These are phyloP conservation scores for Sporothrix curviconia DNA, from an alignment of 2,329 filamentous ascomycete species.

Conservation along the genomic window DNA sequence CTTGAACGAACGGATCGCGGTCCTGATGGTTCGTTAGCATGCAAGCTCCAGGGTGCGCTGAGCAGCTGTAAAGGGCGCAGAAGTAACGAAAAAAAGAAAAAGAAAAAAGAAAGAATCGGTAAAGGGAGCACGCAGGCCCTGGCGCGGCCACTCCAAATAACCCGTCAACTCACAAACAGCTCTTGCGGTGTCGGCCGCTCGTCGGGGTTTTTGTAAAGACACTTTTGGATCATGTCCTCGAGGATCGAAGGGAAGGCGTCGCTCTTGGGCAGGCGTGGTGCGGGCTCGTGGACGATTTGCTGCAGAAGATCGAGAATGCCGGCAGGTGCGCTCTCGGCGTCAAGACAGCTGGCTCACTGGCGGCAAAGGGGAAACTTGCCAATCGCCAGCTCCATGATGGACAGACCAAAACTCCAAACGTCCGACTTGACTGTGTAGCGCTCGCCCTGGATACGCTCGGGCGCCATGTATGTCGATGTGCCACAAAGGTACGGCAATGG, in stretches of 20 bases:
- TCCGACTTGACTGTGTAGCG: slow-evolving; percentile 98
- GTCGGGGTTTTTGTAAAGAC: slow-evolving; percentile 81
- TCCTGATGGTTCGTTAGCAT: slow-evolving; percentile 51
- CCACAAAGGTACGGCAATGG: slow-evolving; percentile 97
- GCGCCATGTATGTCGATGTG: slow-evolving; percentile 98
- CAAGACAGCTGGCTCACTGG: slow-evolving; percentile 62
- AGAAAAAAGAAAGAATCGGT: neutral
- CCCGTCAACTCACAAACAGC: slow-evolving; percentile 63
- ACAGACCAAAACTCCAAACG: slow-evolving; percentile 95
- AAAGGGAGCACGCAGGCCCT: neutral
- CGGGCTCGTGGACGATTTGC: slow-evolving; percentile 94
- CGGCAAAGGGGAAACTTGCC: slow-evolving; percentile 92
- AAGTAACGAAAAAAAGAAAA: neutral
- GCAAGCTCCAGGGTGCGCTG: too few relatives aligned
- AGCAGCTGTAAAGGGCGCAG: neutral
- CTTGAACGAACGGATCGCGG: slow-evolving; percentile 87
- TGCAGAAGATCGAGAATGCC: slow-evolving; percentile 94
- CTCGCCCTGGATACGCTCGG: slow-evolving; percentile 93
- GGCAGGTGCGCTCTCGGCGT: slow-evolving; percentile 76
- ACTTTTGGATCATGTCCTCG: slow-evolving; percentile 96
- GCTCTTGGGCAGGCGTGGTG: slow-evolving; percentile 88
- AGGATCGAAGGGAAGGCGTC: slow-evolving; percentile 93
- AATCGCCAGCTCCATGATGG: slow-evolving; percentile 94
- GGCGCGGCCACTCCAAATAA: neutral
- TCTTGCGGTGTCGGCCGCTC: slow-evolving; percentile 87